These are phyloP conservation scores for Lizonia empirigonia DNA, from an alignment of 2,329 filamentous ascomycete species.

Conservation along the genomic window DNA sequence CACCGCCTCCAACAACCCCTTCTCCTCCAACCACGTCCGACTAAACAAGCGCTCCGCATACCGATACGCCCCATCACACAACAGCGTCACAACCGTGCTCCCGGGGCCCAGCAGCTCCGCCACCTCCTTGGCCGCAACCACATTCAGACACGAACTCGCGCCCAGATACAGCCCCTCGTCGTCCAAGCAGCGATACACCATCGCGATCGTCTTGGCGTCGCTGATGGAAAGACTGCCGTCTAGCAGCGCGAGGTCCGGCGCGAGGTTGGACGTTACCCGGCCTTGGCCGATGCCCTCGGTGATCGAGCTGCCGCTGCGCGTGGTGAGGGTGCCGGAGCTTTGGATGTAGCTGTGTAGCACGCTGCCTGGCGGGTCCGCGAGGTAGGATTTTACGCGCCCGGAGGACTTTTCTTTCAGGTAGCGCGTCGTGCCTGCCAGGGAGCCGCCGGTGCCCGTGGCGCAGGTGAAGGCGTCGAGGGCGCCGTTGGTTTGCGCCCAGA, in stretches of 20 bases:
- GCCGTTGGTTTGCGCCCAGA: constrained; percentile 89
- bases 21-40: constrained; percentile 84
- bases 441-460: constrained; percentile 90
- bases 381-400: constrained; percentile 81
- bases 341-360: constrained; percentile 92
- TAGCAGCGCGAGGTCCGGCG: constrained; percentile 79
- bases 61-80: constrained; percentile 96
- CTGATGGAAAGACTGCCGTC: constrained; percentile 84
- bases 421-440: constrained; percentile 83
- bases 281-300: constrained; percentile 98
- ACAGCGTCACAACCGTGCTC: constrained; percentile 88
- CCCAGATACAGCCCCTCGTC: constrained; percentile 96
- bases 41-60: constrained; percentile 96
- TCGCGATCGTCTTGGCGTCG: constrained; percentile 94
- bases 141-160: constrained; percentile 91
- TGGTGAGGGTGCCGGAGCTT: constrained; percentile 81
- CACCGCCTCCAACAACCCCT: constrained; percentile 80
- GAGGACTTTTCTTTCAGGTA: constrained; percentile 84
- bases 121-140: constrained; percentile 92
- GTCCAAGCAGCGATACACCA: constrained; percentile 95
- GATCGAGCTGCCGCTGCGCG: constrained; percentile 84
- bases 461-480: constrained; percentile 94
- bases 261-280: constrained; percentile 91
- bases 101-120: constrained; percentile 88
- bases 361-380: constrained; percentile 92